phyloP scores from a whole-genome alignment of 2,329 filamentous ascomycete genomes.

The Epichloe amarillans region DNA sequence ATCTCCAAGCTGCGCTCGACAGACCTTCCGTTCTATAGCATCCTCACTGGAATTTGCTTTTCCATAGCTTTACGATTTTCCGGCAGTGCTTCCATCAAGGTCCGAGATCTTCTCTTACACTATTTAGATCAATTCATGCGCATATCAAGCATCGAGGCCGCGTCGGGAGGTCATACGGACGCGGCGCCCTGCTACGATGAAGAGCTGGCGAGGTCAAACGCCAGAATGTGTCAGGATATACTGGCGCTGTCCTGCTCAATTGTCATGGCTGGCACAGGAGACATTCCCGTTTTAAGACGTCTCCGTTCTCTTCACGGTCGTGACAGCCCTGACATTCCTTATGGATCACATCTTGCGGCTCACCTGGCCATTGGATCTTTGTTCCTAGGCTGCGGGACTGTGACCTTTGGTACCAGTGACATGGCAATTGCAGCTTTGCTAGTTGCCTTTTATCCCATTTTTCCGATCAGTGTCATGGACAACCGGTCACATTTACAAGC shows the following conservation, averaged over 20 bases:
- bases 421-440: constrained; percentile 76
- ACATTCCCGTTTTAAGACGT: constrained; percentile 71
- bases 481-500: constrained; percentile 92
- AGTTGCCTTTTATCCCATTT: constrained; percentile 87
- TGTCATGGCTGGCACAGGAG: constrained; percentile 93
- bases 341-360: constrained; percentile 84
- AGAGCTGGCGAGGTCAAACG: constrained; percentile 67
- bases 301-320: constrained; percentile 80
- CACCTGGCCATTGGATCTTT: constrained; percentile 85
- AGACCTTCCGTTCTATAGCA: constrained; percentile 87
- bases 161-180: constrained; percentile 15
- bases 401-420: constrained; percentile 81
- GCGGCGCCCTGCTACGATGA: constrained; percentile 55
- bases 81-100: constrained; percentile 54
- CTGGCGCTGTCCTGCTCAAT: constrained; percentile 70
- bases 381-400: constrained; percentile 84
- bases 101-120: constrained; percentile 68
- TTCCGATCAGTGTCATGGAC: constrained; percentile 79
- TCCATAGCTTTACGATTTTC: constrained; percentile 61
- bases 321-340: constrained; percentile 70
- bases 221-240: constrained; percentile 83
- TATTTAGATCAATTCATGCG: constrained; percentile 81
- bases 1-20: constrained; percentile 57
- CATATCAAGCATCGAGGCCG: constrained; percentile 47
- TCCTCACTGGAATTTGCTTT: constrained; percentile 79